These are phyloP conservation scores for Globisporangium abappressorium DNA, from an alignment of 352 stramenopile species.

Conservation along the genomic window DNA sequence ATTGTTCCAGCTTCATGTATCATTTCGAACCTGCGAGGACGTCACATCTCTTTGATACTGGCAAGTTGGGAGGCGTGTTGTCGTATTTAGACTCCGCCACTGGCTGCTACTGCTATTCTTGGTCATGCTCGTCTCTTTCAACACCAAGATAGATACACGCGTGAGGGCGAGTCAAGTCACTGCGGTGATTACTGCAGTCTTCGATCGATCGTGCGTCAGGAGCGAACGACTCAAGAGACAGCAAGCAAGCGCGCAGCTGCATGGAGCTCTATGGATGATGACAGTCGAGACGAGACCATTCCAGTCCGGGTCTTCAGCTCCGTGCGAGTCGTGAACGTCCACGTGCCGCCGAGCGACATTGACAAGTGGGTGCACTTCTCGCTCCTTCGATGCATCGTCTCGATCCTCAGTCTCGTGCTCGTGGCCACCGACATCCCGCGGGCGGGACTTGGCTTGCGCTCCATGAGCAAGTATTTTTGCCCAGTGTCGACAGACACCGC, in stretches of 20 bases:
- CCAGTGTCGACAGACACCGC: slow-evolving; percentile 25
- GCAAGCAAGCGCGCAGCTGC: background rate
- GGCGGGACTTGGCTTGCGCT: slow-evolving; percentile 34
- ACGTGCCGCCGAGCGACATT: slow-evolving; percentile 22
- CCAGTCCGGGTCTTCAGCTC: background rate
- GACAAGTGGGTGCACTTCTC: slow-evolving; percentile 25
- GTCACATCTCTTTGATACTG: too few relatives aligned
- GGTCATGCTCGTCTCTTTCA: background rate
- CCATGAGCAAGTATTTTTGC: slow-evolving; percentile 21
- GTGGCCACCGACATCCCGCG: slow-evolving; percentile 51
- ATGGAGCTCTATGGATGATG: slow-evolving; percentile 2
- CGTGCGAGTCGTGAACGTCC: background rate
- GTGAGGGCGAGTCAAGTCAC: background rate
- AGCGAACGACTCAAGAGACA: background rate
- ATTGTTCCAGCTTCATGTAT: background rate
- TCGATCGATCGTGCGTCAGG: background rate
- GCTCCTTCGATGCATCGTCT: slow-evolving; percentile 26
- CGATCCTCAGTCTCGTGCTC: slow-evolving; percentile 35
- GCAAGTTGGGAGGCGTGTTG: background rate
- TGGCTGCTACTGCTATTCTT: background rate
- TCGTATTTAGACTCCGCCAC: background rate
- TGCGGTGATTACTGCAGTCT: background rate
- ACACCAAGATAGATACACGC: background rate
- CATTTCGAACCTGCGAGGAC: background rate
- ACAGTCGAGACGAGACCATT: background rate